These are phyloP conservation scores for Phanerodontia chrysosporium DNA, from an alignment of 768 basidiomycete genomes.

Conservation along the genomic window DNA sequence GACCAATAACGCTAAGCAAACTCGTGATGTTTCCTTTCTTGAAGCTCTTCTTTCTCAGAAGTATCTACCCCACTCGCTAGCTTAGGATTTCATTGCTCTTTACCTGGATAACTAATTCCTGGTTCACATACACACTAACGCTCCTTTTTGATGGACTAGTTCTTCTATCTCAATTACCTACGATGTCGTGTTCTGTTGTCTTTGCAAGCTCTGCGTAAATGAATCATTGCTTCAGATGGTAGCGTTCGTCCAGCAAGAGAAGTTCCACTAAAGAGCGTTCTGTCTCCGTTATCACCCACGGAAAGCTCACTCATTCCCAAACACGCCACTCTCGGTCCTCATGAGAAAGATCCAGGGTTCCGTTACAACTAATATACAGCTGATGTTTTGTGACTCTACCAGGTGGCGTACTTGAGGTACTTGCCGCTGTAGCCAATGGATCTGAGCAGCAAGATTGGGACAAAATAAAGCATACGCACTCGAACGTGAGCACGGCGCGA, in stretches of 20 bases:
- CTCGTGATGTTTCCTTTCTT: not conserved
- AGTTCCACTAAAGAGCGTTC: too few species aligned
- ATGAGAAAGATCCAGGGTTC: not conserved
- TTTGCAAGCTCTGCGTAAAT: not conserved
- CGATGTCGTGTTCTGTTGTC: not conserved
- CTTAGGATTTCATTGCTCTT: not conserved
- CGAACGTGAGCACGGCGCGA: conserved; percentile 73
- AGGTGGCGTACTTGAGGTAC: conserved; percentile 69
- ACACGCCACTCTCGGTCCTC: too few species aligned
- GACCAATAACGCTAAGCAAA: conserved; percentile 25
- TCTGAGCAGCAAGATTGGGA: not conserved
- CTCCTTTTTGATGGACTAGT: not conserved
- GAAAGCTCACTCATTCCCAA: too few species aligned
- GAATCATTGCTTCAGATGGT: not conserved
- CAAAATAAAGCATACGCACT: conserved; percentile 44
- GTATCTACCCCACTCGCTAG: not conserved
- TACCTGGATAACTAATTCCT: not conserved
- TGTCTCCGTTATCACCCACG: too few species aligned
- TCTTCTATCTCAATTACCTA: not conserved
- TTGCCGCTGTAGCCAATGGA: conserved; percentile 50
- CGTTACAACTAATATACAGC: not conserved
- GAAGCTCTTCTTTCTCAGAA: not conserved
- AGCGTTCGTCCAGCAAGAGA: too few species aligned
- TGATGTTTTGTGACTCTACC: conserved; percentile 35
- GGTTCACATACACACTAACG: not conserved